These are phyloP conservation scores for Nannochloris sp. DNA, from an alignment of 139 green algal species.

Conservation along the genomic window DNA sequence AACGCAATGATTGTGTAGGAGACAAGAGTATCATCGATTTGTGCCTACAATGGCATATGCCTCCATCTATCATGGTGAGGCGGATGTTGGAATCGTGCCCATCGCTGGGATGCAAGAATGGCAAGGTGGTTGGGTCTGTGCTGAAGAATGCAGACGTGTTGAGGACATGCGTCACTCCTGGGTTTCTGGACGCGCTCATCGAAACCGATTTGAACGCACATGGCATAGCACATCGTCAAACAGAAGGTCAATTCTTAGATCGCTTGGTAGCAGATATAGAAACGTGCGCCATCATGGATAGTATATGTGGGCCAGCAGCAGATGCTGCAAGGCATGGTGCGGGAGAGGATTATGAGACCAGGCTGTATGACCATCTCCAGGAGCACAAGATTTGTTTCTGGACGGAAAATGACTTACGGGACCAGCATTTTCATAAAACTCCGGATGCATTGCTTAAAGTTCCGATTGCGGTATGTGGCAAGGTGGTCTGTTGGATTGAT, in stretches of 20 bases:
- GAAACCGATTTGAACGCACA: background rate
- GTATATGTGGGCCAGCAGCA: constrained; percentile 5
- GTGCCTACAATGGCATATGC: constrained; percentile 44
- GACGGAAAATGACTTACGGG: constrained; percentile 65
- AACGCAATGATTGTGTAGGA: background rate
- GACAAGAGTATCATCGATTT: constrained; percentile 62
- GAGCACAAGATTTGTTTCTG: constrained; percentile 54
- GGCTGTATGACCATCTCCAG: constrained; percentile 49
- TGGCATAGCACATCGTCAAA: background rate
- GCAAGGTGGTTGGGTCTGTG: constrained; percentile 20
- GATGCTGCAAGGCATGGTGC: constrained; percentile 13
- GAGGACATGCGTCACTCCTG: background rate
- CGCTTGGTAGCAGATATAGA: constrained; percentile 14
- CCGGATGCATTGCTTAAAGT: constrained; percentile 77
- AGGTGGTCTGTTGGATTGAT: constrained; percentile 85
- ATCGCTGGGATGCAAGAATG: background rate
- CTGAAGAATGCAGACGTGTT: constrained; percentile 20
- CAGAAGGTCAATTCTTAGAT: background rate
- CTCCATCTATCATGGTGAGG: constrained; percentile 61
- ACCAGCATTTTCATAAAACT: constrained; percentile 70
- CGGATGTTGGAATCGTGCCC: constrained; percentile 35
- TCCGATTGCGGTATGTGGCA: constrained; percentile 49
- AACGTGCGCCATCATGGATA: constrained; percentile 3
- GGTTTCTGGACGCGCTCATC: background rate
- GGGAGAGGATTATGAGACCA: constrained; percentile 62